phyloP scores from a whole-genome alignment of 2,329 filamentous ascomycete genomes.

The Ophioceras dolichostomum region DNA sequence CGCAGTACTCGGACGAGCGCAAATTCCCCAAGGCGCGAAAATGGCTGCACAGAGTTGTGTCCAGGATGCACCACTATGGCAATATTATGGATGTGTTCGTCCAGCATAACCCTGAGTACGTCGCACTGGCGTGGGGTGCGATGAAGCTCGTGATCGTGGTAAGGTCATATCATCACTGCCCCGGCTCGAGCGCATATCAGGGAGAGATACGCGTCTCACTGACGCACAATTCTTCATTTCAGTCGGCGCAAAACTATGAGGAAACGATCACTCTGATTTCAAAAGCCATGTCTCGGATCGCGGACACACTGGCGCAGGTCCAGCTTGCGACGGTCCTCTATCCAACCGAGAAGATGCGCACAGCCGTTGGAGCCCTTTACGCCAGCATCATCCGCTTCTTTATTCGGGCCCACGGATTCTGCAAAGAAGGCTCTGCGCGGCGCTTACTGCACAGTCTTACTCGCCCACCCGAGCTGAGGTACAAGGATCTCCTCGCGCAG shows the following conservation, averaged over 20 bases:
- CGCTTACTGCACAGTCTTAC: neutral
- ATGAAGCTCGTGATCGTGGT: neutral
- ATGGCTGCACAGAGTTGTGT: neutral
- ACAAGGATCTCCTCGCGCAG: neutral
- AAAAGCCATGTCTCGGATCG: neutral
- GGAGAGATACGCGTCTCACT: neutral
- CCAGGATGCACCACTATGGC: neutral
- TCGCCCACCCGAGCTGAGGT: neutral
- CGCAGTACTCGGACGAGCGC: neutral
- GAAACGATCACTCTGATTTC: neutral
- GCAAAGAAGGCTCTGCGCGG: neutral
- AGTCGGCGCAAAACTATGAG: neutral
- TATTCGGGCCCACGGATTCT: neutral
- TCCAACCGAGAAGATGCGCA: neutral
- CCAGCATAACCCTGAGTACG: neutral
- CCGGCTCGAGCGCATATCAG: neutral
- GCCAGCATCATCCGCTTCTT: neutral
- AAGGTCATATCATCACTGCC: too few relatives aligned
- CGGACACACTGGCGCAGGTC: neutral
- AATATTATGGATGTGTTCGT: neutral
- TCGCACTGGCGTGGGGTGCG: neutral
- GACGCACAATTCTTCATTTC: neutral
- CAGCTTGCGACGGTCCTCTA: neutral
- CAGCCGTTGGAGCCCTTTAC: neutral
- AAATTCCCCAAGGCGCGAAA: neutral